These are phyloP conservation scores for Zelopaecilomyces penicillatus DNA, from an alignment of 2,329 filamentous ascomycete species.

Conservation along the genomic window DNA sequence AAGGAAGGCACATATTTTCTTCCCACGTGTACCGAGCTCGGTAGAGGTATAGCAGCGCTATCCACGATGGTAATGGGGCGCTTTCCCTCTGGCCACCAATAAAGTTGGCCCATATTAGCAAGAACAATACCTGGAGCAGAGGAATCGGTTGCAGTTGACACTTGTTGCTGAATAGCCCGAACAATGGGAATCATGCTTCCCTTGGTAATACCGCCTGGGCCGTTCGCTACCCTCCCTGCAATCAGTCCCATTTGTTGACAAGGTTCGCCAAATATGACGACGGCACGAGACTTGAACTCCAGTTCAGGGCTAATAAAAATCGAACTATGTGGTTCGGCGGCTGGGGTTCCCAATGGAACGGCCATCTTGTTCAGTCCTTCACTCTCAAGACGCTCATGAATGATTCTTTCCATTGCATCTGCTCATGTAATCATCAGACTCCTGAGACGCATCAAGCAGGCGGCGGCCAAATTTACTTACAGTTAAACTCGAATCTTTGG, in stretches of 20 bases:
- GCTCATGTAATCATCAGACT: background rate
- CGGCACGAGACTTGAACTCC: conserved; percentile 48
- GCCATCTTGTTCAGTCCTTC: conserved; percentile 52
- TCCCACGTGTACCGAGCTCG: conserved; percentile 52
- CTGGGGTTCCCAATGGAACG: conserved; percentile 48
- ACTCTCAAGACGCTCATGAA: conserved; percentile 52
- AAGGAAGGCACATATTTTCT: conserved; percentile 41
- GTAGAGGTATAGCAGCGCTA: conserved; percentile 52
- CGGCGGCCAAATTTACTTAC: conserved; percentile 34
- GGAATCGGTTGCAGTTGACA: conserved; percentile 23
- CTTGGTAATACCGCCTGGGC: conserved; percentile 55
- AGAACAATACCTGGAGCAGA: conserved; percentile 56
- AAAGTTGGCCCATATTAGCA: conserved; percentile 67
- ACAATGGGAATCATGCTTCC: conserved; percentile 65
- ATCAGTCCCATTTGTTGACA: conserved; percentile 66
- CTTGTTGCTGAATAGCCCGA: conserved; percentile 31
- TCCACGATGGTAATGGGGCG: conserved; percentile 50
- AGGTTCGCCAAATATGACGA: conserved; percentile 68
- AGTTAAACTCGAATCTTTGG: conserved; percentile 65
- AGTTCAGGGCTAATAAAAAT: conserved; percentile 54
- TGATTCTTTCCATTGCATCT: conserved; percentile 56
- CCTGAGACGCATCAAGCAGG: background rate
- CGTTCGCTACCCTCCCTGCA: conserved; percentile 58
- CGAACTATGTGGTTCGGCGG: conserved; percentile 51
- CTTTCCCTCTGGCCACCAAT: conserved; percentile 62